Conservation (phyloP, 2,329 filamentous ascomycete species). For the Chrysoporthe cubensis region DNA sequence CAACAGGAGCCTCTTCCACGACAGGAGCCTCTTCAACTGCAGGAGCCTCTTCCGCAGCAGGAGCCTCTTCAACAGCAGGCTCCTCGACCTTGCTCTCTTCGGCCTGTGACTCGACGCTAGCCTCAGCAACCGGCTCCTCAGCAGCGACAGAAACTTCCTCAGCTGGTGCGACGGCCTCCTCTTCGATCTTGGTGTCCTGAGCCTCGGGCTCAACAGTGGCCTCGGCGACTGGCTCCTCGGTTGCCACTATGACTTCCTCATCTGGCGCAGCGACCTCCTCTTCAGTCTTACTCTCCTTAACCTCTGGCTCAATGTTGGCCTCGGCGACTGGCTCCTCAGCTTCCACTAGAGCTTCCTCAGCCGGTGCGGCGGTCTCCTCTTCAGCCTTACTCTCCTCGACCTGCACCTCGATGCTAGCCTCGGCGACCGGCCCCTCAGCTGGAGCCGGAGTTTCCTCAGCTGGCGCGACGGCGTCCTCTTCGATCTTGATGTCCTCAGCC, state of each 20-base stretch:
- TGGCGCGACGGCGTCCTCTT: not conserved
- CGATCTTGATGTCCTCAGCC: not conserved
- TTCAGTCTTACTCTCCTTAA: conserved; percentile 16
- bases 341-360: not conserved
- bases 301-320: conserved; percentile 8
- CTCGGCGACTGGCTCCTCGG: conserved; percentile 24
- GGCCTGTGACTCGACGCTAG: conserved; percentile 6
- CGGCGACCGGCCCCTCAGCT: conserved; percentile 10
- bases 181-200: conserved; percentile 16
- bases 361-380: not conserved
- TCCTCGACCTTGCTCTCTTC: conserved; percentile 15
- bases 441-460: not conserved
- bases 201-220: conserved; percentile 6
- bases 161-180: conserved; percentile 3
- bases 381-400: conserved; percentile 17
- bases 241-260: conserved; percentile 9
- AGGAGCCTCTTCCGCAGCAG: too few species aligned
- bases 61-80: too few species aligned
- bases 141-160: conserved; percentile 13
- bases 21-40: too few species aligned
- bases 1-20: too few species aligned
- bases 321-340: conserved; percentile 20
- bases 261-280: conserved; percentile 4
- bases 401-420: conserved; percentile 7
- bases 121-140: conserved; percentile 7